These are phyloP conservation scores for Tetrahymena borealis DNA, from an alignment of 73 alveolate genomes.

Conservation along the genomic window DNA sequence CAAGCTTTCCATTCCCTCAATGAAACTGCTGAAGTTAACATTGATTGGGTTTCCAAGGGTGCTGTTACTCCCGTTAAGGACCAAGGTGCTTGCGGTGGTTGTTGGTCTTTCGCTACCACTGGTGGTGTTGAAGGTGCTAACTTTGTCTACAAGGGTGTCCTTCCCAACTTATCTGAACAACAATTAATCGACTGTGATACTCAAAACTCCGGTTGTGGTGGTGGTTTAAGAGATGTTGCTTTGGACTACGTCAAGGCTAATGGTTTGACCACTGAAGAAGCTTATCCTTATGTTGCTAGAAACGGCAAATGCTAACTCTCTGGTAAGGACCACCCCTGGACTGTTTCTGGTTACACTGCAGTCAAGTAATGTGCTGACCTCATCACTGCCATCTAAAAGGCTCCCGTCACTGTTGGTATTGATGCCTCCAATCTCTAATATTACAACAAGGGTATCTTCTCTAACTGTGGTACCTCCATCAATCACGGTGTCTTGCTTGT, in stretches of 20 bases:
- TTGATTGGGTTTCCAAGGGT: background rate
- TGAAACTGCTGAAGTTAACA: background rate
- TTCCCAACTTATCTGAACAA: constrained; percentile 45
- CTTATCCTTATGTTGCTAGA: constrained; percentile 45
- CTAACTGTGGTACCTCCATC: constrained; percentile 10
- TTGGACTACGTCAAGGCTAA: constrained; percentile 15
- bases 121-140: constrained; percentile 54
- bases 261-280: constrained; percentile 25
- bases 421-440: constrained; percentile 64
- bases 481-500: constrained; percentile 57
- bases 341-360: constrained; percentile 7
- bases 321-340: background rate
- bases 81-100: constrained; percentile 49
- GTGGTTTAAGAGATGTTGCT: constrained; percentile 45
- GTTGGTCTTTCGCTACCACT: constrained; percentile 59
- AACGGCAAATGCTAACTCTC: constrained; percentile 1
- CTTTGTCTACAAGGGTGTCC: constrained; percentile 1
- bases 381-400: constrained; percentile 6
- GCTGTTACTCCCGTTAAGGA: constrained; percentile 22
- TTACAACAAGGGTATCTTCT: constrained; percentile 49
- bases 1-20: background rate
- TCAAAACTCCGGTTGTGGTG: constrained; percentile 48
- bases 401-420: constrained; percentile 53
- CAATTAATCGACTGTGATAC: constrained; percentile 51
- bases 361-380: constrained; percentile 7